Evolutionary conservation across 106 monocot species (phyloP).

Genomic region (Platanthera guangdongensis): DNA sequence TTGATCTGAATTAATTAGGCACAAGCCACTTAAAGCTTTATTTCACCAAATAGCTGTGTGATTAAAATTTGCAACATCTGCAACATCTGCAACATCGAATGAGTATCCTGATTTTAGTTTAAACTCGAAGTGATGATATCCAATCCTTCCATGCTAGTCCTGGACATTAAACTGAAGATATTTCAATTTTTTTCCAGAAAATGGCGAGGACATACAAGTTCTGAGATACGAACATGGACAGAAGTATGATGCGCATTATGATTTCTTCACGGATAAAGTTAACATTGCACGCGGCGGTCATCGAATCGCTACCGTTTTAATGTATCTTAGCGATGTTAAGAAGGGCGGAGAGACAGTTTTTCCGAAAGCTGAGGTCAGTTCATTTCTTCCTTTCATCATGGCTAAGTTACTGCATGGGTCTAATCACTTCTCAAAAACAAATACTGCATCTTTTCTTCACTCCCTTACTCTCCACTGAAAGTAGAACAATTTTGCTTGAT

Average conservation of each 20-base stretch:
- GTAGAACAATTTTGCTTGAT: neutral
- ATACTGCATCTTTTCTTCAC: no score
- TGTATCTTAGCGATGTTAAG: constrained; percentile 78
- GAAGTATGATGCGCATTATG: constrained; percentile 88
- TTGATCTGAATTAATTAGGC: neutral
- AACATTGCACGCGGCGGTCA: constrained; percentile 89
- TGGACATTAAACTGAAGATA: neutral
- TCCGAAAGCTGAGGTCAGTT: constrained; percentile 64
- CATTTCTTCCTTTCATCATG: neutral
- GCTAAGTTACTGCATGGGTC: neutral
- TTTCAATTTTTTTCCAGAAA: constrained; percentile 42
- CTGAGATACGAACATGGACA: constrained; percentile 82
- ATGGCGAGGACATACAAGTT: constrained; percentile 95
- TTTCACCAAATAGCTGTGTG: neutral
- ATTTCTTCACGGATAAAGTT: constrained; percentile 81
- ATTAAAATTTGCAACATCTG: neutral
- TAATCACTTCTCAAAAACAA: no score
- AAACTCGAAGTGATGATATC: neutral
- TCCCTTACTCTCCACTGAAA: no score
- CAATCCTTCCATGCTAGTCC: no score
- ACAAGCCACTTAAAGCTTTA: neutral
- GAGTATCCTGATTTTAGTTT: neutral
- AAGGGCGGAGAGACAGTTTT: constrained; percentile 99
- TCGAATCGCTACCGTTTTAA: constrained; percentile 84
- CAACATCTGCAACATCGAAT: neutral